Percentiles rank a stretch among this genome's conserved stretches.
Evolutionary conservation across 257 asterid species (phyloP).

Genomic region (Fraxinus anomala): DNA sequence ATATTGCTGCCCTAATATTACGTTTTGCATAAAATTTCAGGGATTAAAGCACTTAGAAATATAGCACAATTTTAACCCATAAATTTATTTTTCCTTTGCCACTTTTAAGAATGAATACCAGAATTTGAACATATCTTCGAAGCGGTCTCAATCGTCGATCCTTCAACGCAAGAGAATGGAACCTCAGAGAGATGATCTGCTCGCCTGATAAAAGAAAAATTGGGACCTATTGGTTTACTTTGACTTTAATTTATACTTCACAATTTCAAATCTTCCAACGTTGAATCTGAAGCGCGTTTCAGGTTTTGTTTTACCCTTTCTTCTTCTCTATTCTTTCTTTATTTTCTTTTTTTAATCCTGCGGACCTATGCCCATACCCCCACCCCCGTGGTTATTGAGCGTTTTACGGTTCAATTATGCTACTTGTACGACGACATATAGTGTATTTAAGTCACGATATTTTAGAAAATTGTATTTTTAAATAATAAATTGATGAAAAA

Average conservation of each 20-base stretch:
- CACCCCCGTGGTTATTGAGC: no score
- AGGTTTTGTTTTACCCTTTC: neutral
- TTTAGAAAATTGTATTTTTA: no score
- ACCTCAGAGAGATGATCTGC: slow-evolving; percentile 19
- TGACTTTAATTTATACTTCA: slow-evolving; percentile 13
- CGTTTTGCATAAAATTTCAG: neutral
- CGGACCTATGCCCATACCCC: no score
- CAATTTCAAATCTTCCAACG: slow-evolving; percentile 8
- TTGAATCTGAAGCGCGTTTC: slow-evolving; percentile 34
- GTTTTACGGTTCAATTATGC: no score
- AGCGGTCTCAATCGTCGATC: slow-evolving; percentile 37
- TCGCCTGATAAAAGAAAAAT: neutral
- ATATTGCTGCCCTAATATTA: neutral
- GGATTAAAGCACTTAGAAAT: neutral
- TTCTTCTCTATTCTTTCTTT: no score
- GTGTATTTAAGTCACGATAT: no score
- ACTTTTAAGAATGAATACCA: slow-evolving; percentile 44
- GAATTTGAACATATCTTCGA: slow-evolving; percentile 53
- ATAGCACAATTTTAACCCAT: neutral
- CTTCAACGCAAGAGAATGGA: slow-evolving; percentile 23
- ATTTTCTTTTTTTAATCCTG: no score
- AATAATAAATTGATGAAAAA: no score
- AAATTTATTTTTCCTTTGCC: no score
- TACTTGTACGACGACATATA: no score
- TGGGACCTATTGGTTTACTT: slow-evolving; percentile 7